These are phyloP conservation scores for Penicillium subrubescens DNA, from an alignment of 495 filamentous ascomycete genomes.

Conservation along the genomic window DNA sequence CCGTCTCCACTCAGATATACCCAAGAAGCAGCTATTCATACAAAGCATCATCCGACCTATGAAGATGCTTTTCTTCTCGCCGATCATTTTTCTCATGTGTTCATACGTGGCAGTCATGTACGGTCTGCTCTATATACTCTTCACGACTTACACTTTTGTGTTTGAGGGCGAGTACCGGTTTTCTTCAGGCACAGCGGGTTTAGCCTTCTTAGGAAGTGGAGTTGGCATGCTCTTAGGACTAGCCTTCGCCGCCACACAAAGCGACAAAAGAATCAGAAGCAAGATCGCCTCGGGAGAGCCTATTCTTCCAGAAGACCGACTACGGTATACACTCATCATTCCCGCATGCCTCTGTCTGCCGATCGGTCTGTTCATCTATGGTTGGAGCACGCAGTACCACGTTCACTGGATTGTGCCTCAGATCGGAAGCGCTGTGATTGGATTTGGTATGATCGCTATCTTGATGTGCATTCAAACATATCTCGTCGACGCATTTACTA, in stretches of 20 bases:
- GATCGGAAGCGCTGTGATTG: conserved; percentile 25
- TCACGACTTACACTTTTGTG: conserved; percentile 57
- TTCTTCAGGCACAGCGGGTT: conserved; percentile 47
- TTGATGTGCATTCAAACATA: conserved; percentile 55
- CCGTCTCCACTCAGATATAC: conserved; percentile 42
- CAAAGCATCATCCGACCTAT: conserved; percentile 53
- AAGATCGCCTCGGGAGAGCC: not conserved
- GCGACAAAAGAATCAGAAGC: not conserved
- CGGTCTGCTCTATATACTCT: conserved; percentile 62
- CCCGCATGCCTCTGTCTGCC: conserved; percentile 4
- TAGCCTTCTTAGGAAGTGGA: conserved; percentile 56
- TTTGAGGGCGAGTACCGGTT: conserved; percentile 52
- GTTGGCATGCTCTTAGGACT: conserved; percentile 37
- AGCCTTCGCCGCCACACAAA: not conserved
- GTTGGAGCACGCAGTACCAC: conserved; percentile 49
- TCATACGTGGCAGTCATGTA: conserved; percentile 51
- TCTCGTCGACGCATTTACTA: conserved; percentile 53
- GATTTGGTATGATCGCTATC: conserved; percentile 56
- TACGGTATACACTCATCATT: not conserved
- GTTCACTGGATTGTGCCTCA: conserved; percentile 11
- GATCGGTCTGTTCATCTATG: conserved; percentile 28
- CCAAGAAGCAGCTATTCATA: conserved; percentile 34
- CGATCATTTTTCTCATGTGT: conserved; percentile 53
- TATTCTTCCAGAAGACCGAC: not conserved
- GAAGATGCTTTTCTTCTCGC: conserved; percentile 52